A percentile compares a stretch with the other conserved stretches of the same genome.
These are phyloP conservation scores for Paramecium primaurelia DNA, from an alignment of 73 alveolate genomes.

Conservation along the genomic window DNA sequence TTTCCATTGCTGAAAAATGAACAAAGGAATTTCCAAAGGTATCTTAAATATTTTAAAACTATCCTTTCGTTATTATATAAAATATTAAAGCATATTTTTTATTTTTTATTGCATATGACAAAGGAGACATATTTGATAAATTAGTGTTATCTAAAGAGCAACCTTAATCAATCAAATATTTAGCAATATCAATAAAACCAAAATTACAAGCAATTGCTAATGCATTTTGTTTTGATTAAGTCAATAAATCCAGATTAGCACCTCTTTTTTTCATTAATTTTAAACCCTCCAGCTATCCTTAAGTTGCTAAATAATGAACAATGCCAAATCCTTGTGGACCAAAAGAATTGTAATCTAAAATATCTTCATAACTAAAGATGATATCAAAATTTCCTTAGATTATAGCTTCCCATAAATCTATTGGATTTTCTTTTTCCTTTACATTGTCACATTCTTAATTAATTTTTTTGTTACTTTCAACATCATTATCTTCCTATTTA, in stretches of 20 bases:
- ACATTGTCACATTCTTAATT: background rate
- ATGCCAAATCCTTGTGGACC: conserved; percentile 28
- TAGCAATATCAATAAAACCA: background rate
- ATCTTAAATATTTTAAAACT: background rate
- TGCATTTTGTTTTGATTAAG: background rate
- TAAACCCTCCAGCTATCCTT: background rate
- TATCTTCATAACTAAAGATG: background rate
- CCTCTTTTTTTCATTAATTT: background rate
- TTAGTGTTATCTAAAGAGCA: background rate
- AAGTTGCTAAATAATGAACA: background rate
- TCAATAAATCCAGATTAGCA: background rate
- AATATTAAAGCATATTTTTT: background rate
- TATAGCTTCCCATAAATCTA: background rate
- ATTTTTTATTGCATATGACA: background rate
- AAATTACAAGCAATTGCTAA: background rate
- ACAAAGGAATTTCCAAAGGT: background rate
- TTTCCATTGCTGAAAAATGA: background rate
- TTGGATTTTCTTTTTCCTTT: background rate
- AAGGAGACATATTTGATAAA: background rate
- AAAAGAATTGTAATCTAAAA: background rate
- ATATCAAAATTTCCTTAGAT: background rate
- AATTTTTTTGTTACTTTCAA: background rate
- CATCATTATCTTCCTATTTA: background rate
- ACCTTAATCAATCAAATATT: conserved; percentile 2
- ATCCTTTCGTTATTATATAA: background rate